Base-by-base conservation (phyloP, 768 basidiomycete species). In the Termitomyces sp. region DNA sequence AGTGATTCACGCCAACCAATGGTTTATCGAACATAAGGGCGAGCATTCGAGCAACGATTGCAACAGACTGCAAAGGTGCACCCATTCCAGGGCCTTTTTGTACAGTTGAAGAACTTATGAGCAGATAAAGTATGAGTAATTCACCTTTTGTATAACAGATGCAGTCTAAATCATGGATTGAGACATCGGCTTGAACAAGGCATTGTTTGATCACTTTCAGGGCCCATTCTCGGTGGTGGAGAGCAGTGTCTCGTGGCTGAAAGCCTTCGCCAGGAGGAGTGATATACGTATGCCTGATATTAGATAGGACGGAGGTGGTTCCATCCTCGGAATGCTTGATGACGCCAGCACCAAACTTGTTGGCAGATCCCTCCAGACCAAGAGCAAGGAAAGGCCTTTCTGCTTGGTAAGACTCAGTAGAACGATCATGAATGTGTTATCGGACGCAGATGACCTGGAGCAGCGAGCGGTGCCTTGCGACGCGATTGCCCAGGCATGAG, bases 181-280 rank as follows among this genome's bases (percentile, higher is more conserved):
- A 82, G 12, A 92, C 72, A 0, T 76, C 76, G 4, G 93, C 92
- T 57, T 86, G 79, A 26, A 72, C 72, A 30, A 97, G 67, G 22
- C 90, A 88, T 64, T 90, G 84, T 49, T 84, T 81, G 63, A 98
- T 87, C 16, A 99, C 87, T 56, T 81, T 81, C 55, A 92, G 73
- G 1, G 82, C 85, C 97, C 97, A 98, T 71, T 97, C 84, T 46
- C 95, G 86, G 75, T 99, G 97, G 67, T 98, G 97, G 56, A 89
- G 78, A 2, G 97, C 97, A 14, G 97, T 99, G 68, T 98, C 95
- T 54, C 90, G 80, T 12, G 97, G 97, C 52, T 96, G 85, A 68
- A 99, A 99, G 0, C 97, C 97, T 75, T 98, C 94, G 2, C 97
- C 97, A 3, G 96, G 93, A 6, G 97, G 97, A 2, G 97, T 98